phyloP scores from a whole-genome alignment of 208 protist genomes.

The Leishmania guyanensis region DNA sequence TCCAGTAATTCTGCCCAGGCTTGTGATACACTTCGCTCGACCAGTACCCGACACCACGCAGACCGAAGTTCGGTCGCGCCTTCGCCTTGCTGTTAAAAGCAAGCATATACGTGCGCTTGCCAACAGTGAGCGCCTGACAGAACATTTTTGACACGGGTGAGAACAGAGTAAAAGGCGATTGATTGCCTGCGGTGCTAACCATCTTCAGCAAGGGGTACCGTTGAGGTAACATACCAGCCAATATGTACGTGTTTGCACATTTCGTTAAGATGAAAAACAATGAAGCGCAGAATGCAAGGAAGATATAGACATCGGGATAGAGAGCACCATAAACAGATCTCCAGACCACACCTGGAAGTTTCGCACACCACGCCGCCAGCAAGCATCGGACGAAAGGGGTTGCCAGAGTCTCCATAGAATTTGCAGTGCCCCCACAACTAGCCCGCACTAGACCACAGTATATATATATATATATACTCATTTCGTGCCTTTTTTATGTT shows the following conservation, averaged over 20 bases:
- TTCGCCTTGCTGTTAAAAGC: constrained; percentile 89
- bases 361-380: too few species aligned
- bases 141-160: constrained; percentile 49
- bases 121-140: constrained; percentile 56
- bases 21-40: constrained; percentile 86
- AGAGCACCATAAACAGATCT: too few species aligned
- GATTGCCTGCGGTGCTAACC: not conserved
- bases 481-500: not conserved
- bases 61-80: constrained; percentile 87
- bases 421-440: too few species aligned
- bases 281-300: not conserved
- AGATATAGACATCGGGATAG: too few species aligned
- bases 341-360: too few species aligned
- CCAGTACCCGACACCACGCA: constrained; percentile 80
- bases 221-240: not conserved
- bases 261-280: not conserved
- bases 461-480: not conserved
- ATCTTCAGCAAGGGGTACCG: not conserved
- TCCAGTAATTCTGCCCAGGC: constrained; percentile 82
- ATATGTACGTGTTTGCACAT: not conserved
- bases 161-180: not conserved
- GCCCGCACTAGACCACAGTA: not conserved
- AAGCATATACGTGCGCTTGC: constrained; percentile 80
- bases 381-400: too few species aligned
- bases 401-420: too few species aligned